Percentiles rank a stretch among this genome's conserved stretches.
Evolutionary conservation across 2,329 filamentous ascomycete genomes (phyloP).

Genomic region (Ascochyta pisi): DNA sequence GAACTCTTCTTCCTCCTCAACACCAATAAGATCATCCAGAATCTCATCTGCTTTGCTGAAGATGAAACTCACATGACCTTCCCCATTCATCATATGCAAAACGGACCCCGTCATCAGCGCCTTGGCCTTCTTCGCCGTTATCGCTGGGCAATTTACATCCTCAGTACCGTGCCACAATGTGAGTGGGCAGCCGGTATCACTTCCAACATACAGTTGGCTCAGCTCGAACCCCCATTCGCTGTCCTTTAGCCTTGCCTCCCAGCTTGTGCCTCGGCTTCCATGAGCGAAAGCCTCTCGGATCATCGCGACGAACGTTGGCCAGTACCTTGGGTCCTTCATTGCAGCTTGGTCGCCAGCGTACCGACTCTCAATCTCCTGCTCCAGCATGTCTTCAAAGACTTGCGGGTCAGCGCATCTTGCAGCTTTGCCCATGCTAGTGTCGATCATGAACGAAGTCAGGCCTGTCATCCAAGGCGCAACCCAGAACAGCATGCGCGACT

Average conservation of each 20-base stretch:
- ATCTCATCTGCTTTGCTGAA: conserved; percentile 33
- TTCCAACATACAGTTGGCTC: conserved; percentile 30
- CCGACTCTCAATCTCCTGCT: conserved; percentile 28
- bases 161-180: conserved; percentile 45
- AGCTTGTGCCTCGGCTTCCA: conserved; percentile 35
- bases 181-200: conserved; percentile 24
- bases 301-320: conserved; percentile 34
- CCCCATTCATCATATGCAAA: conserved; percentile 31
- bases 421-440: conserved; percentile 35
- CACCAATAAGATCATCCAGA: conserved; percentile 28
- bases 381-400: conserved; percentile 35
- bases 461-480: conserved; percentile 36
- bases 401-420: conserved; percentile 33
- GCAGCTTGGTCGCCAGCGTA: conserved; percentile 29
- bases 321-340: conserved; percentile 30
- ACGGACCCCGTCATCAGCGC: conserved; percentile 29
- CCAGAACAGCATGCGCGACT: conserved; percentile 32
- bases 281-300: conserved; percentile 35
- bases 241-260: conserved; percentile 39
- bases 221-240: conserved; percentile 45
- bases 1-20: conserved; percentile 26
- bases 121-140: conserved; percentile 34
- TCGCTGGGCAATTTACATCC: conserved; percentile 37
- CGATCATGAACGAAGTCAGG: conserved; percentile 27
- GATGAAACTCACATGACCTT: conserved; percentile 37